phyloP scores from a whole-genome alignment of 768 basidiomycete species.

The Mycena galericulata region DNA sequence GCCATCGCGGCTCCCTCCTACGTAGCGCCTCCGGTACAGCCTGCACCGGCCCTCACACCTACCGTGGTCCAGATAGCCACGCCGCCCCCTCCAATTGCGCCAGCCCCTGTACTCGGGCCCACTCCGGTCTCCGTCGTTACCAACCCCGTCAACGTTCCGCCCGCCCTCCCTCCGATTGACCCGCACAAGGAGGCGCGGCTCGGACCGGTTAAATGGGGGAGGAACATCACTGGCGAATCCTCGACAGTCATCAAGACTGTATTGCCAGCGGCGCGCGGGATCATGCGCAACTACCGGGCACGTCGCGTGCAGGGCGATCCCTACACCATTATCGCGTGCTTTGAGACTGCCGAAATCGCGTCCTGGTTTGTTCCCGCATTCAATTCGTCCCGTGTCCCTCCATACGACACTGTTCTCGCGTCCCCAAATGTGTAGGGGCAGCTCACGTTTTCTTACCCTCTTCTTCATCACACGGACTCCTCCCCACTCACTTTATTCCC shows the following conservation, averaged over 20 bases:
- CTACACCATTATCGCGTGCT: neutral
- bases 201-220: neutral
- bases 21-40: no score
- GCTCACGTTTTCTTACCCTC: neutral
- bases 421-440: constrained; percentile 16
- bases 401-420: neutral
- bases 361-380: neutral
- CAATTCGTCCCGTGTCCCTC: neutral
- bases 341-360: neutral
- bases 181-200: neutral
- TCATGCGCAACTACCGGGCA: neutral
- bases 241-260: neutral
- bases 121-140: no score
- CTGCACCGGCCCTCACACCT: no score
- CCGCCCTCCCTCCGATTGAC: neutral
- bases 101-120: no score
- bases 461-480: neutral
- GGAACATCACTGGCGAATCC: neutral
- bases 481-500: neutral
- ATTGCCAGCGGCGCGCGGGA: neutral
- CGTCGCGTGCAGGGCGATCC: constrained; percentile 1
- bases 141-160: no score
- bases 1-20: no score
- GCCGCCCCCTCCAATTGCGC: no score
- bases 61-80: no score